Base-by-base conservation (phyloP, 2,329 filamentous ascomycete genomes). In the Fusarium haematococcum region DNA sequence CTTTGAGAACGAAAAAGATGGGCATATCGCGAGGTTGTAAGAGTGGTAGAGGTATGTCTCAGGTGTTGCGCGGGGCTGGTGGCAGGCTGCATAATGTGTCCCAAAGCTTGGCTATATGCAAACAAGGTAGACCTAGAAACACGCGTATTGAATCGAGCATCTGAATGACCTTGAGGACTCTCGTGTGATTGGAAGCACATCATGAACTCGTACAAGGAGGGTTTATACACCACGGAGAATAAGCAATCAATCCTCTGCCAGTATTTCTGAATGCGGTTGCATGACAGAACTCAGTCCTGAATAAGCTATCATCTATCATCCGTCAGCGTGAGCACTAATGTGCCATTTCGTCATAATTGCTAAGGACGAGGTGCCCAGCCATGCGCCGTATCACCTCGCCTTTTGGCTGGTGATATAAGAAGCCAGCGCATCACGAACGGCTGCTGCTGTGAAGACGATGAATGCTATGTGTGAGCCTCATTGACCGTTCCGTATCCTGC, bases 1-100 rank as follows among this genome's bases (percentile, higher is more conserved):
- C 18, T 79, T 79, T 37, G 73, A 80, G 39, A 70, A 77, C 23
- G 77, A 79, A 58, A 71, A 76, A 43, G 75, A 72, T 18, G 61
- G 63, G 11, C 59, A 67, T 10, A n/a, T 68, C 18, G 60, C 69
- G 9, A 75, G 70, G 52, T 25, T 75, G 16, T 75, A 50, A 65
- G 32, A 37, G 32, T 25, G 20, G 23, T n/a, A 20, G 9, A 20
- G 33, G 6, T 2, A n/a, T 58, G 33, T 58, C 33, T 41, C n/a
- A 32, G 48, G 4, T 54, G 27, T 20, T 32, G 10, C 48, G 48
- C 16, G 48, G 48, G 48, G 48, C 25, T n/a, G 25, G n/a, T 25
- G 43, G 48, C 10, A 30, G 33, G 20, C 16, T 58, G 33, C 33
- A 41, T 30, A 14, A 20, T 20, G 14, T 32, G 18, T 20, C 27